Percentiles rank a stretch among this genome's conserved stretches.
Evolutionary conservation across 2,329 filamentous ascomycete species (phyloP).

Genomic region (Diaporthe batatas): DNA sequence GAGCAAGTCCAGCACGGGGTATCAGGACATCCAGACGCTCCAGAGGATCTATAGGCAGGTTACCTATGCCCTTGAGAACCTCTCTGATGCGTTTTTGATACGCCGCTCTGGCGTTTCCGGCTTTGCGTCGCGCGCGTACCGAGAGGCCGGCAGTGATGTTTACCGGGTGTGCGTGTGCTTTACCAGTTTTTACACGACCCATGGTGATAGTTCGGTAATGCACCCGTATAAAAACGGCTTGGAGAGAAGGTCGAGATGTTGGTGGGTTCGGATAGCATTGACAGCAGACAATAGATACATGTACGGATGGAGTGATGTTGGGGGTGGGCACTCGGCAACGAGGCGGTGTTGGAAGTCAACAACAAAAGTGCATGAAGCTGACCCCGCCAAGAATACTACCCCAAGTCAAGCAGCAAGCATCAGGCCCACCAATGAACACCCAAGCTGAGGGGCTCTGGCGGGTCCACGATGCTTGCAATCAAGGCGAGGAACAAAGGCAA

Average conservation of each 20-base stretch:
- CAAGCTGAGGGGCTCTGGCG: neutral
- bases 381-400: constrained; percentile 30
- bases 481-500: neutral
- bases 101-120: neutral
- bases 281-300: neutral
- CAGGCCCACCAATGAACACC: constrained; percentile 14
- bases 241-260: neutral
- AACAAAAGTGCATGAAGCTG: constrained; percentile 24
- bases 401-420: neutral
- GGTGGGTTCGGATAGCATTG: neutral
- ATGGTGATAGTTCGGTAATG: neutral
- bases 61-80: neutral
- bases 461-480: neutral
- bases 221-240: neutral
- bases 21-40: constrained; percentile 24
- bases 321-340: constrained; percentile 11
- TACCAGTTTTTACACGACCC: constrained; percentile 2
- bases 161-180: neutral
- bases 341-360: constrained; percentile 13
- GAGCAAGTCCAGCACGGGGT: constrained; percentile 10
- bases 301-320: neutral
- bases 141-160: constrained; percentile 15
- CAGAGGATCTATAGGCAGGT: constrained; percentile 15
- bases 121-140: constrained; percentile 18
- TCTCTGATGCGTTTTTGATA: constrained; percentile 24